Evolutionary conservation across 805 yeast species (phyloP), one percentile per base, ranked within the genome.

Genomic region (Candida maesae): DNA sequence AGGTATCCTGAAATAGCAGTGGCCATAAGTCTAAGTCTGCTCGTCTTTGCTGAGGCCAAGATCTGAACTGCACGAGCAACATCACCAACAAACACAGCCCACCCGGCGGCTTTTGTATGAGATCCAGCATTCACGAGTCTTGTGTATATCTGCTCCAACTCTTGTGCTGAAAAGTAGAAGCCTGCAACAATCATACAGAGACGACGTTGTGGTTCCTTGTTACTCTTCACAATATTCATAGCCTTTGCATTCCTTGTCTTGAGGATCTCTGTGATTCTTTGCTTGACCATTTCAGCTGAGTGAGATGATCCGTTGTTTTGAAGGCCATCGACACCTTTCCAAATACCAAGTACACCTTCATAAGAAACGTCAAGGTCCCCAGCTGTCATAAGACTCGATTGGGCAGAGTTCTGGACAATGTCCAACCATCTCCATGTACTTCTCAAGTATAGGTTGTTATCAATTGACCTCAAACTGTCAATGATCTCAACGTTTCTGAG

Each of bases 81-180:
- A 59, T 89, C 86, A 6, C 95, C 96, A 58, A 87, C 91, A 61
- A 91, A 91, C 0, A 89, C 90, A 0, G 97, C 97, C 95, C 96
- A 87, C 0, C 95, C 98, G 1, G 97, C 99, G 1, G 99, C 98
- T 57, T 91, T 81, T 46, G 89, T 95, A 47, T 74, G 75, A 44
- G 76, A 74, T 0, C 84, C 89, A 13, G 66, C 60, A 0, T 65
- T 61, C 17, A 81, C 76, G 30, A 91, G 68, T 30, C 70, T 67
- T 17, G 65, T 63, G 29, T 85, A 71, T 46, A 82, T 79, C 29
- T 74, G 79, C 49, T 89, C 95, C 46, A 88, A 72, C 57, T 87
- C 95, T 19, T 75, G 66, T 14, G 76, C 74, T 2, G 88, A 80
- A 52, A 86, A 79, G 53, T 86, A 88, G 95, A 96, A 90, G 2